These are phyloP conservation scores for Sistotremastrum suecicum DNA, from an alignment of 768 basidiomycete species.

Conservation along the genomic window DNA sequence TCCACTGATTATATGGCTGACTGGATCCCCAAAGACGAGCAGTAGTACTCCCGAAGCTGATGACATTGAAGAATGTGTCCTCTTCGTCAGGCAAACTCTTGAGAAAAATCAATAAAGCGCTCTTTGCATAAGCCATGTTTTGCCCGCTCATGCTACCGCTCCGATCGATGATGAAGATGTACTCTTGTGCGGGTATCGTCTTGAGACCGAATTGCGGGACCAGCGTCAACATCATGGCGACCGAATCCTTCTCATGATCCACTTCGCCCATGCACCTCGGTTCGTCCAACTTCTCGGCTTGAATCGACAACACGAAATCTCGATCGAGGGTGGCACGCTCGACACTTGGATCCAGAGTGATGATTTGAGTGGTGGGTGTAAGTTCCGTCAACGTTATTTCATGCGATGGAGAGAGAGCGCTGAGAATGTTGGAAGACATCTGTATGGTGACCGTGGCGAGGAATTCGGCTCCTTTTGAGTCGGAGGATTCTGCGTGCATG, in stretches of 20 bases:
- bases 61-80: slow-evolving; percentile 39
- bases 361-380: slow-evolving; percentile 8
- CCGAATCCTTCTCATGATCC: slow-evolving; percentile 12
- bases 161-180: slow-evolving; percentile 46
- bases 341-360: slow-evolving; percentile 24
- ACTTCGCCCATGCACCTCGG: slow-evolving; percentile 45
- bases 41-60: slow-evolving; percentile 30
- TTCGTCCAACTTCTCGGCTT: slow-evolving; percentile 33
- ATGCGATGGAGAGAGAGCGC: slow-evolving; percentile 10
- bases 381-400: too few species aligned
- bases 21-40: slow-evolving; percentile 24
- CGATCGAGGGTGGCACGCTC: slow-evolving; percentile 28
- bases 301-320: slow-evolving; percentile 39
- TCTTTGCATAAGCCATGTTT: slow-evolving; percentile 33
- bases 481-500: slow-evolving; percentile 18
- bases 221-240: slow-evolving; percentile 38
- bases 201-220: slow-evolving; percentile 36
- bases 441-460: slow-evolving; percentile 32
- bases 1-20: slow-evolving; percentile 15
- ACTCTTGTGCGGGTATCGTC: slow-evolving; percentile 33
- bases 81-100: slow-evolving; percentile 27
- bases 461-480: slow-evolving; percentile 21
- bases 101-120: slow-evolving; percentile 32
- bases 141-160: slow-evolving; percentile 35
- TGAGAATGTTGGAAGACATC: slow-evolving; percentile 29